Base-by-base conservation (phyloP, 106 monocot species). In the Narthecium ossifragum region DNA sequence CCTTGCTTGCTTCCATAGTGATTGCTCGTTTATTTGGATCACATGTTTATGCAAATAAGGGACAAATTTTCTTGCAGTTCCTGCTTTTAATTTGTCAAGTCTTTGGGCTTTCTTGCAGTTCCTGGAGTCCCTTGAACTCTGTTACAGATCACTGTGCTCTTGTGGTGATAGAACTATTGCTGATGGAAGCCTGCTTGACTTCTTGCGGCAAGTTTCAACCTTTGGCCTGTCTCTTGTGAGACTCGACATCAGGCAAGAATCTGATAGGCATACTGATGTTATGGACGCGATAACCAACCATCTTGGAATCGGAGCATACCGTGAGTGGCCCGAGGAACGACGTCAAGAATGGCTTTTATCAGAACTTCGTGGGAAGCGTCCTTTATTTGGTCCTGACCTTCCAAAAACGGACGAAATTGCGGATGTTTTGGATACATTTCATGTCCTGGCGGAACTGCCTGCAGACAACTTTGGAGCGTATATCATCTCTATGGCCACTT, bases 231-330 rank as follows among this genome's bases (percentile, higher is more conserved):
- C 83, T 14, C 76, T 98, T 40, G 96, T 98, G n/a, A 78, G 80
- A 34, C 96, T 98, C 36, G 96, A 98, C 60, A 98, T 98, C 41
- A 75, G 96, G 74, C 96, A 98, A 83, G 96, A 98, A 72, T 98
- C 96, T 56, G 90, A 98, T 57, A 73, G 90, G 48, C 96, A 98
- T 70, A 84, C 90, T 28, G 96, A 90, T 66, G 96, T 98, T 17
- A 56, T 90, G 43, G 86, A 90, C 66, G 83, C 96, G 23, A 90
- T 98, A 31, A 98, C 96, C 14, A 80, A 54, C 28, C 81, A 98
- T 67, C 66, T 98, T 30, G 90, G 81, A n/a, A 80, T 98, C 54
- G 96, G 96, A 62, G 86, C 90, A 8, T 98, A 98, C 31, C 86
- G 81, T 69, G 86, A 90, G n/a, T 90, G 96, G 96, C 60, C 96